phyloP scores from a whole-genome alignment of 2,329 filamentous ascomycete species.

The Trichoderma lentiforme region DNA sequence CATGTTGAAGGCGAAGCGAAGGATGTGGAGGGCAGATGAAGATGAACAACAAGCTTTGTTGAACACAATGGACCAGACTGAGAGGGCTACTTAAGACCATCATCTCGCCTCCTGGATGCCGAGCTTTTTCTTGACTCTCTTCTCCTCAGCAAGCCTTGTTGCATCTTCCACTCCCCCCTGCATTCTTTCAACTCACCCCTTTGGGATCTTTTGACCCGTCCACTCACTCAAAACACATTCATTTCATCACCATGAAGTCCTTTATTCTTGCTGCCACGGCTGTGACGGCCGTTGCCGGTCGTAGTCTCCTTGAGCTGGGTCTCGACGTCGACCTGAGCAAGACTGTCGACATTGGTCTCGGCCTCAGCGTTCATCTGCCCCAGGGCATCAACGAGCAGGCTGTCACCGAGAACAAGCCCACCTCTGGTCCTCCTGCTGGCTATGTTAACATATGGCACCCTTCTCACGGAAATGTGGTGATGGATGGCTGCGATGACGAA shows the following conservation, averaged over 20 bases:
- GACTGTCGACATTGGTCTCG: conserved; percentile 21
- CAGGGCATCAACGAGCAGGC: conserved; percentile 18
- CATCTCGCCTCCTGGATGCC: conserved; percentile 13
- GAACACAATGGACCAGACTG: neutral
- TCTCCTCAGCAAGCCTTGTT: conserved; percentile 16
- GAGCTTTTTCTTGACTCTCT: neutral
- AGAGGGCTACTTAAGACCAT: conserved; percentile 24
- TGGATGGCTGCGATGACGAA: conserved; percentile 36
- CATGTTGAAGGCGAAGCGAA: neutral
- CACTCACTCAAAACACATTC: conserved; percentile 22
- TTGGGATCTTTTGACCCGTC: conserved; percentile 23
- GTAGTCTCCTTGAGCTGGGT: conserved; percentile 13
- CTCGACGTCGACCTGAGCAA: neutral
- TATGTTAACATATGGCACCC: conserved; percentile 37
- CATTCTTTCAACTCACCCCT: conserved; percentile 16
- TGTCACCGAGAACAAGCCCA: conserved; percentile 24
- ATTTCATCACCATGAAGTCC: conserved; percentile 26
- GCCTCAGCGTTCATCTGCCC: conserved; percentile 21
- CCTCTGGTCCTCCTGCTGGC: conserved; percentile 25
- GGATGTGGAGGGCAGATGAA: neutral
- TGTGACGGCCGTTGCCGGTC: conserved; percentile 20
- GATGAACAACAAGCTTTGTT: neutral
- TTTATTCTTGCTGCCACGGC: conserved; percentile 23
- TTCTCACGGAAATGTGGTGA: conserved; percentile 34
- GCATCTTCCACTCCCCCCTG: conserved; percentile 2